These are phyloP conservation scores for Fusarium concolor DNA, from an alignment of 2,329 filamentous ascomycete genomes.

Conservation along the genomic window DNA sequence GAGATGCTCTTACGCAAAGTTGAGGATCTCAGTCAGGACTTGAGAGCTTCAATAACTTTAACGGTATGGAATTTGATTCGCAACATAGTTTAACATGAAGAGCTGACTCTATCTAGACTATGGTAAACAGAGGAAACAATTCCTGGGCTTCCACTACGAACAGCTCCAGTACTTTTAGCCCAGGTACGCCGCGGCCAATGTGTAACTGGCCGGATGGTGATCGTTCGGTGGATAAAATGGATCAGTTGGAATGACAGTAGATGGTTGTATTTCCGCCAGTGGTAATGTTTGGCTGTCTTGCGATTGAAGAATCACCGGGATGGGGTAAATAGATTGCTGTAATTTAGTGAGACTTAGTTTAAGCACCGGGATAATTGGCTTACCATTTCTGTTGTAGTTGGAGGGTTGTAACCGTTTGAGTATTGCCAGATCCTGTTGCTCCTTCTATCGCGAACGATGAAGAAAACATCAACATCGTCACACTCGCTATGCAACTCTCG, in stretches of 20 bases:
- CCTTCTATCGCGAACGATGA: constrained; percentile 11
- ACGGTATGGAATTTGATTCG: not conserved
- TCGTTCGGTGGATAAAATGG: not conserved
- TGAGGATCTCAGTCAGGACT: not conserved
- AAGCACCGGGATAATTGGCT: not conserved
- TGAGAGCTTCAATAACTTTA: not conserved
- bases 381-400: constrained; percentile 10
- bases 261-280: not conserved
- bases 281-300: not conserved
- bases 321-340: not conserved
- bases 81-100: not conserved
- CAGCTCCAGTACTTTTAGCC: not conserved
- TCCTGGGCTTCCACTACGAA: not conserved
- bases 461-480: constrained; percentile 16
- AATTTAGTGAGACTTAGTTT: not conserved
- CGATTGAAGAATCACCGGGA: not conserved
- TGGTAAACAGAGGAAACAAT: not conserved
- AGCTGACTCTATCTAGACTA: not conserved
- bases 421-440: constrained; percentile 20
- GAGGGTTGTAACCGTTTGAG: constrained; percentile 14
- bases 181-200: not conserved
- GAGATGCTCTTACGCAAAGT: not conserved
- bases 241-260: not conserved
- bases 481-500: constrained; percentile 2
- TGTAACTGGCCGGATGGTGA: not conserved